Percentiles rank a stretch among this genome's conserved stretches.
Conservation (phyloP, 2,329 filamentous ascomycete species). For the Cytospora leucostoma region DNA sequence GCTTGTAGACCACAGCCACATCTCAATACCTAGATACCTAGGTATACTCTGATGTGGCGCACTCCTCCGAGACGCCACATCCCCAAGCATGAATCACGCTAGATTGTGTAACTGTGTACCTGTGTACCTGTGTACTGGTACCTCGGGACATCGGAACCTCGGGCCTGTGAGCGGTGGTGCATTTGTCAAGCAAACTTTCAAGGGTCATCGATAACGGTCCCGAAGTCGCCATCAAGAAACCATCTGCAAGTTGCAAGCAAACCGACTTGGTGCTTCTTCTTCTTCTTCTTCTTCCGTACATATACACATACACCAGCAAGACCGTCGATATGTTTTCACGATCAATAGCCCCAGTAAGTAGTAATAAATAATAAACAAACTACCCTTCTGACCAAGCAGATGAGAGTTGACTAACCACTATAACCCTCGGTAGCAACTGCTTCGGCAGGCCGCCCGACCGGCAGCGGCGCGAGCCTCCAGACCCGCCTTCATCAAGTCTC, state of each 20-base stretch:
- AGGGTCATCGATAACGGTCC: not conserved
- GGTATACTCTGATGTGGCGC: not conserved
- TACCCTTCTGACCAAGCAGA: too few species aligned
- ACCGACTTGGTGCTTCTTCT: not conserved
- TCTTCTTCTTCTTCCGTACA: not conserved
- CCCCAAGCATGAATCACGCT: not conserved
- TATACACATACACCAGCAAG: not conserved
- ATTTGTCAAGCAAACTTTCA: conserved; percentile 1
- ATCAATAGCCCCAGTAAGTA: conserved; percentile 26
- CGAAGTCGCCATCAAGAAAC: not conserved
- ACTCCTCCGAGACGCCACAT: not conserved
- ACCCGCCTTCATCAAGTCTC: conserved; percentile 22
- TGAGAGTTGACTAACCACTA: not conserved
- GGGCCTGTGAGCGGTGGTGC: not conserved
- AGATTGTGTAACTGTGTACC: not conserved
- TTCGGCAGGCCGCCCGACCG: conserved; percentile 24
- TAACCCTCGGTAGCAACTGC: conserved; percentile 19
- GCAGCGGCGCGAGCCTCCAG: conserved; percentile 17
- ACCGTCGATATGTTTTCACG: conserved; percentile 26
- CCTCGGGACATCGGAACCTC: not conserved
- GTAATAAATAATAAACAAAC: not conserved
- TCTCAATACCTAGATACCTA: not conserved
- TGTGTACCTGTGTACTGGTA: not conserved
- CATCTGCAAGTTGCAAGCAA: conserved; percentile 4
- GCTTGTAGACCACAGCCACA: not conserved